phyloP scores from a whole-genome alignment of 148 eudicot species.

The Pouteria glomerata region DNA sequence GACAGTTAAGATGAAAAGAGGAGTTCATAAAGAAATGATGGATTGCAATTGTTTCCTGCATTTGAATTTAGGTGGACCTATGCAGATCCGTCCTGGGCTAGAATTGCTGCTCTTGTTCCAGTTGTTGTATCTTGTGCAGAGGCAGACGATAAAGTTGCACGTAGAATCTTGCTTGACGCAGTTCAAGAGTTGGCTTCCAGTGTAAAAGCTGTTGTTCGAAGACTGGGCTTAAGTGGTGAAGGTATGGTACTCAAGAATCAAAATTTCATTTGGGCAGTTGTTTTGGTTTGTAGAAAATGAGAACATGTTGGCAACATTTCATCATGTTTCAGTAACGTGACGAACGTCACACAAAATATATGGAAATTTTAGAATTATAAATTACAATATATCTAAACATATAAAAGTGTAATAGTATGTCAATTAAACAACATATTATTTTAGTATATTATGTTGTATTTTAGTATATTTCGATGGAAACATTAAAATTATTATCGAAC shows the following conservation, averaged over 20 bases:
- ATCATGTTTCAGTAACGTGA: too few relatives aligned
- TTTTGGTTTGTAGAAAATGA: too few relatives aligned
- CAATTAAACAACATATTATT: too few relatives aligned
- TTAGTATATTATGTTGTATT: too few relatives aligned
- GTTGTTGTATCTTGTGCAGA: slow-evolving; percentile 79
- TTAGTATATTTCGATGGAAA: too few relatives aligned
- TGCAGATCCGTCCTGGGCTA: slow-evolving; percentile 86
- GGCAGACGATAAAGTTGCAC: slow-evolving; percentile 67
- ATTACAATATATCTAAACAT: too few relatives aligned
- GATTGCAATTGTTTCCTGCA: slow-evolving; percentile 12
- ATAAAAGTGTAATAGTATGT: too few relatives aligned
- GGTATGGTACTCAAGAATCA: slow-evolving; percentile 45
- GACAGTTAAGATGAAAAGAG: background rate
- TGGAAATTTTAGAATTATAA: too few relatives aligned
- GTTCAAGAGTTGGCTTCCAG: slow-evolving; percentile 73
- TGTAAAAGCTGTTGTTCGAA: slow-evolving; percentile 70
- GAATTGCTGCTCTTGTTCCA: slow-evolving; percentile 82
- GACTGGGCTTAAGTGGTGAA: slow-evolving; percentile 67
- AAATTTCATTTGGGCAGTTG: too few relatives aligned
- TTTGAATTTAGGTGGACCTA: slow-evolving; percentile 71
- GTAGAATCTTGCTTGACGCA: slow-evolving; percentile 57
- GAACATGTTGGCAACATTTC: too few relatives aligned
- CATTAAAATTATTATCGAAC: too few relatives aligned
- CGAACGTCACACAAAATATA: too few relatives aligned
- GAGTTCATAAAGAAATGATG: background rate